phyloP scores from a whole-genome alignment of 495 filamentous ascomycete genomes.

The Penicillium paradoxum region DNA sequence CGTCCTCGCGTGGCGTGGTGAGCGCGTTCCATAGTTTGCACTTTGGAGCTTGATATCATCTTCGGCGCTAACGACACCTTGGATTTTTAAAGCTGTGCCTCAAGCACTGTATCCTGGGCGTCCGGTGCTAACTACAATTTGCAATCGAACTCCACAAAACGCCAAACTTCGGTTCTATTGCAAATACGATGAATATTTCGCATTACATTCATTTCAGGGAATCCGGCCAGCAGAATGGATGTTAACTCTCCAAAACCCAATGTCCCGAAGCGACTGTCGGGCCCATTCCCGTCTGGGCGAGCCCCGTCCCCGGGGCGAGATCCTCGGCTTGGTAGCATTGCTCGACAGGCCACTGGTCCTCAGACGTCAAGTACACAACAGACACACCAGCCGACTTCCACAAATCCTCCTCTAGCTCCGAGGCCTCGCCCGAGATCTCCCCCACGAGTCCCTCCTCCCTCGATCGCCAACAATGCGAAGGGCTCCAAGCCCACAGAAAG shows the following conservation, averaged over 20 bases:
- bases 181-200: conserved; percentile 1
- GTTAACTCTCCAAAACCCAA: not conserved
- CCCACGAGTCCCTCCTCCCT: not conserved
- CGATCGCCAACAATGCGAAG: not conserved
- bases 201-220: not conserved
- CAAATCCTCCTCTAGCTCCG: not conserved
- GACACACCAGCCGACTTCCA: not conserved
- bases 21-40: not conserved
- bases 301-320: not conserved
- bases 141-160: not conserved
- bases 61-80: not conserved
- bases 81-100: not conserved
- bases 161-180: not conserved
- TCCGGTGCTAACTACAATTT: not conserved
- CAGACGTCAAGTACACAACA: not conserved
- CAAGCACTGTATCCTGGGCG: not conserved
- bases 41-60: not conserved
- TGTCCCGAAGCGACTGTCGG: not conserved
- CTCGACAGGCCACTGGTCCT: not conserved
- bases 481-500: not conserved
- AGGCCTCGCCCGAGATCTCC: not conserved
- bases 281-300: not conserved
- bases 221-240: not conserved
- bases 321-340: not conserved
- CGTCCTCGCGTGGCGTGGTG: too few species aligned